Evolutionary conservation across 2,329 filamentous ascomycete species (phyloP), one percentile per base, ranked within the genome.

Genomic region (Phaeoacremonium minimum): DNA sequence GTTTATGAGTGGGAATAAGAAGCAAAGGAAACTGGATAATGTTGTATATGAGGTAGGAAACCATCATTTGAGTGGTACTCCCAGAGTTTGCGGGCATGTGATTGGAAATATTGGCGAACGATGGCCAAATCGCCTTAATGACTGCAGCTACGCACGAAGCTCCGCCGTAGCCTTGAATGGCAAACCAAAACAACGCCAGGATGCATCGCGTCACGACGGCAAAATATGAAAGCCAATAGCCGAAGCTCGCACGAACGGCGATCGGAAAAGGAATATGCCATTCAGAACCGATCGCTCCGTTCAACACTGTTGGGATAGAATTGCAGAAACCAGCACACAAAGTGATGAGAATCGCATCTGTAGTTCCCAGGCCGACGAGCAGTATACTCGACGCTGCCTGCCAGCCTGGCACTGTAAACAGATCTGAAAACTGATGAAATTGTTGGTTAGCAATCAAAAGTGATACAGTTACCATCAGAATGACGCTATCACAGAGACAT

Each of bases 321-420:
- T 72, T 74, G 42, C 75, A 77, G 11, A 68, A 60, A 4, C 69
- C 64, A 30, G 79, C 77, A 6, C 77, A 72, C 32, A 77, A n/a
- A 6, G 18, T 31, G 15, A 39, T 39, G 3, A 46, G 26, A 14
- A 42, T 33, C 15, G 40, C 40, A 20, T 43, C 44, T 7, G 43
- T 46, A 11, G 39, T 35, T 3, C 16, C 31, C 26, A 42, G 32
- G 14, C 39, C 39, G 13, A 32, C 33, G 13, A 32, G 37, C 28
- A 38, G 17, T 18, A 38, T 36, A 36, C 35, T 26, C 19, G 26
- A 32, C 3, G 39, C 34, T n/a, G 35, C 35, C 13, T 15, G 20
- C 39, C 39, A 42, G 13, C 22, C 32, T 14, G 32, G 33, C 12
- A 43, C 38, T 14, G 41, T 43, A 29, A 46, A 18, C 18, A 43